Evolutionary conservation across 1,284 basidiomycete species (phyloP), one percentile per base, ranked within the genome.

Genomic region (Puccinia novopanici): DNA sequence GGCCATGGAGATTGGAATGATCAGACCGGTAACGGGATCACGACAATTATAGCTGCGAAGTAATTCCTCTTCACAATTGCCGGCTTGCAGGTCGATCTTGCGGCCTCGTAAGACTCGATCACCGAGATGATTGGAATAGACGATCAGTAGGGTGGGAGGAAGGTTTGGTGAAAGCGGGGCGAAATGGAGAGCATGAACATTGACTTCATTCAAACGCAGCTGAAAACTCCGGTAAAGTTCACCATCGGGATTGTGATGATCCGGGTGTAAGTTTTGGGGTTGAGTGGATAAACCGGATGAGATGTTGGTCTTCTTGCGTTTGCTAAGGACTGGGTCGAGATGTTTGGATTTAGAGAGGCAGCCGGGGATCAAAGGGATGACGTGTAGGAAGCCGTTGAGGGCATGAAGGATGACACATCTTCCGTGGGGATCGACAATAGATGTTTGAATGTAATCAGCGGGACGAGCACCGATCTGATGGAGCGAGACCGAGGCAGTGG

Each of bases 41-140:
- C 48, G 52, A 48, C 75, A 77, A 34, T n/a, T 40, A 37, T 68
- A 67, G 34, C 50, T 68, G 17, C 45, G 61, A 77, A 37, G 65
- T 4, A 68, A 52, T 37, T 77, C 75, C 37, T 68, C 45, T 67
- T 77, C 63, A 24, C 63, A 77, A 42, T 54, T 67, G 50, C 40
- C 63, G 6, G 27, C 55, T 22, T 42, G 19, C 0, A 77, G 37
- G 65, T 77, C 75, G 48, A 77, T 54, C 34, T 65, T 55, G 5
- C 75, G 42, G 40, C 48, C 42, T 1, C 75, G 61, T 57, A 77
- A 55, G 34, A 77, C 75, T 15, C 75, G 61, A 50, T 77, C 50
- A 37, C 61, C 75, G 24, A 77, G 45, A 19, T 77, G 75, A 68
- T 77, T 77, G 5, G 75, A 68, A 77, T 77, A 77, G 48, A 77